Evolutionary conservation across 2,329 filamentous ascomycete species (phyloP), one percentile per base, ranked within the genome.

Genomic region (Penicillium sp.): DNA sequence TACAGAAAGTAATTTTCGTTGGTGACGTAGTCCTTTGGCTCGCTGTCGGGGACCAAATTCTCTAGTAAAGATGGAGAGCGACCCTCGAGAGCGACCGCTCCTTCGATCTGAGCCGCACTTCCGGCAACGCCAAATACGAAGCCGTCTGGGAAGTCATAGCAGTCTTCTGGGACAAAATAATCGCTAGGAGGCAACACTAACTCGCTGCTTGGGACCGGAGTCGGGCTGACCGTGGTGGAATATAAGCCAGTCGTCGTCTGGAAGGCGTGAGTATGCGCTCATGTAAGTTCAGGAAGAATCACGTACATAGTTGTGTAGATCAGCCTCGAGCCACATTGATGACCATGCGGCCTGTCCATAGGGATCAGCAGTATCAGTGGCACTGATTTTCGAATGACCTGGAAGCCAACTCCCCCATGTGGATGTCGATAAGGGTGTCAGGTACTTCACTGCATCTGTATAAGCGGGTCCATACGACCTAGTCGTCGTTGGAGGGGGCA

Each of bases 131-230:
- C 75, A 60, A 75, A 77, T 49, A 71, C 65, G 48, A 79, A 79
- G 13, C 70, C 70, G 0, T 64, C 48, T 0, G 72, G 73, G 26
- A 74, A 72, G 16, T 52, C 52, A 24, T 67, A 68, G 49, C 65
- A 68, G 47, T 67, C 64, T 0, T 56, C 63, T 0, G 79, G 74
- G 0, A 70, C 72, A 50, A 81, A 79, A 53, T 80, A 81, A 45
- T 80, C 76, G 1, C 70, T 64, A 0, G 83, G 82, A 0, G 82
- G 83, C 0, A 83, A 71, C 6, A 84, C 69, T 1, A 85, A 72
- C 51, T 85, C 80, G 48, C 70, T 78, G 1, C 73, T 80, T 0
- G 81, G 78, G 1, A 85, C 67, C 0, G 81, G 74, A 0, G 81
- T 85, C 0, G 82, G 80, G 4, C 70, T 73, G 2, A 82, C 81